A percentile compares a stretch with the other conserved stretches of the same genome.
These are phyloP conservation scores for Calocybe indica DNA, from an alignment of 768 basidiomycete genomes.

Conservation along the genomic window DNA sequence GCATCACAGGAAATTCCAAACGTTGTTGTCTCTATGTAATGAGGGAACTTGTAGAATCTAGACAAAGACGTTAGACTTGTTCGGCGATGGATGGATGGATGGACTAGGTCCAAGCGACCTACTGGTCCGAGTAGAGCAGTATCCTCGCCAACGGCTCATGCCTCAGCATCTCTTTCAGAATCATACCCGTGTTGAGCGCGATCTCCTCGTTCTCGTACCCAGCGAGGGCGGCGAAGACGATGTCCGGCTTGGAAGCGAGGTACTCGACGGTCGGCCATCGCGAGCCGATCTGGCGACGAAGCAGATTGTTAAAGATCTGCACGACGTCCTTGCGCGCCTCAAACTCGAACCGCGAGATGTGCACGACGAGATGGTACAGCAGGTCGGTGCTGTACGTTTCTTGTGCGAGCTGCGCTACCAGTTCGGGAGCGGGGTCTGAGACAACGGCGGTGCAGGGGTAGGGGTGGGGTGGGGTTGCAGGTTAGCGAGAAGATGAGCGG, in stretches of 20 bases:
- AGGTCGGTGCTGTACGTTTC: slow-evolving; percentile 93
- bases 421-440: slow-evolving; percentile 78
- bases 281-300: slow-evolving; percentile 86
- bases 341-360: slow-evolving; percentile 88
- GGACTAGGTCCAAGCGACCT: slow-evolving; percentile 29
- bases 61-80: neutral
- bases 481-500: slow-evolving; percentile 1
- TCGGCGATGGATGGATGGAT: neutral
- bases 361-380: slow-evolving; percentile 70
- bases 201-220: slow-evolving; percentile 96
- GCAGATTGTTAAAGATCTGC: slow-evolving; percentile 84
- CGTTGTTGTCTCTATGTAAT: slow-evolving; percentile 95
- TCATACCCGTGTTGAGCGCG: slow-evolving; percentile 97
- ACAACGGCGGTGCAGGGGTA: slow-evolving; percentile 1
- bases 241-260: slow-evolving; percentile 66
- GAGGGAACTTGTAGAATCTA: slow-evolving; percentile 95
- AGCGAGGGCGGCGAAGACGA: slow-evolving; percentile 76
- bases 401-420: slow-evolving; percentile 91
- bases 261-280: slow-evolving; percentile 98
- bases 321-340: slow-evolving; percentile 87
- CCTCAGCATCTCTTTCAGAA: slow-evolving; percentile 92
- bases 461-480: neutral
- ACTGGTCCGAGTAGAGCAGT: slow-evolving; percentile 91
- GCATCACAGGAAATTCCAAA: slow-evolving; percentile 99
- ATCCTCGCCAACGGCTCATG: slow-evolving; percentile 90